Base-by-base conservation (phyloP, 305 asterid species). In the Petunia hybrid region DNA sequence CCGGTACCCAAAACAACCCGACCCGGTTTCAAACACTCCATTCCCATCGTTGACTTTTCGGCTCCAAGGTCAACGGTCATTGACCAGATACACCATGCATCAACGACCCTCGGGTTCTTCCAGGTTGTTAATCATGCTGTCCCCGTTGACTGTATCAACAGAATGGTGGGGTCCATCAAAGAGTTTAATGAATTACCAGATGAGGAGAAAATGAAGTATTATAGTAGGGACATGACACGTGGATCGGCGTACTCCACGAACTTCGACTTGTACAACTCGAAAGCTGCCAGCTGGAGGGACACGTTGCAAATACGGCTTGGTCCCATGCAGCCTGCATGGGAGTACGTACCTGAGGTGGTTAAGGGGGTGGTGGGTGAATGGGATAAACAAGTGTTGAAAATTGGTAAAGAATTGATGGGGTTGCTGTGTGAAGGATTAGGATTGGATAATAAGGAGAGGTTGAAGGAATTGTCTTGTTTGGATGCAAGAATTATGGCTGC, bases 261-360 rank as follows among this genome's bases (percentile, higher is more conserved):
- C 31, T 78, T 88, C 10, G 91, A 88, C 10, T 79, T 87, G 76
- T 88, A 84, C 83, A 85, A 78, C 41, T 86, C 91, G 4, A 84
- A 81, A 75, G 89, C 86, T 13, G 91, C 89, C 55, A 84, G 89
- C 82, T 88, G 91, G 91, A 81, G 86, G 5, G 91, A 86, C 78
- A 82, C 87, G 7, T 39, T 84, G 62, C 91, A 86, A 75, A 46
- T 84, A 14, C 35, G 63, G 84, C 8, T 56, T 85, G 55, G 36
- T 0, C 91, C 91, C 3, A 79, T 45, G 2, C 67, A 73, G 1
- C 88, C 87, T 13, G 75, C 76, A 3, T 85, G 88, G 91, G 89
- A 86, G 9, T 7, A 76, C n/a, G 84, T 84, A 46, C 88, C 91
- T 3, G 78, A 75, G 38, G 13, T 45, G 41, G 86, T 87, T 80